Conservation (phyloP, 2,329 filamentous ascomycete species). For the Myotisia sp. region DNA sequence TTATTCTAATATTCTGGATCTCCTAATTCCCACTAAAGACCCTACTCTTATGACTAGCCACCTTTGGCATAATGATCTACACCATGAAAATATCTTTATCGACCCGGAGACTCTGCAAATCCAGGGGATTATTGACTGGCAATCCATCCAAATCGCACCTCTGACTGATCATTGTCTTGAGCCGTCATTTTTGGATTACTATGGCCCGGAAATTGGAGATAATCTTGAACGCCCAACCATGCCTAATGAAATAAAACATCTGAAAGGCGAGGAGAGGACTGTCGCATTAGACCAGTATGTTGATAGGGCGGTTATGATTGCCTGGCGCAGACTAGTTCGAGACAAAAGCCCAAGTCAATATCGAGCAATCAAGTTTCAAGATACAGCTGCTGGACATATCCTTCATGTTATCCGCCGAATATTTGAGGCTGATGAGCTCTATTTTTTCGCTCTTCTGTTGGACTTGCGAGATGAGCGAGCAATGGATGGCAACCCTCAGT, state of each 20-base stretch:
- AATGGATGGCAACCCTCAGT: background rate
- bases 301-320: slow-evolving; percentile 6
- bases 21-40: slow-evolving; percentile 16
- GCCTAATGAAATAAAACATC: no score
- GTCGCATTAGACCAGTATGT: slow-evolving; percentile 17
- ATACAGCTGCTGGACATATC: slow-evolving; percentile 14
- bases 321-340: slow-evolving; percentile 10
- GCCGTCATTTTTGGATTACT: slow-evolving; percentile 18
- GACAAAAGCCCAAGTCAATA: slow-evolving; percentile 9
- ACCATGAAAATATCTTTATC: slow-evolving; percentile 21
- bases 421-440: slow-evolving; percentile 21
- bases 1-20: slow-evolving; percentile 15
- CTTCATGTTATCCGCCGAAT: slow-evolving; percentile 20
- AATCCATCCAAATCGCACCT: slow-evolving; percentile 19
- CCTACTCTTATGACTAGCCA: slow-evolving; percentile 10
- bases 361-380: slow-evolving; percentile 8
- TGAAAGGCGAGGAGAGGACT: slow-evolving; percentile 16
- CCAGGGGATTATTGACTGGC: slow-evolving; percentile 22
- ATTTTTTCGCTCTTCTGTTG: slow-evolving; percentile 13
- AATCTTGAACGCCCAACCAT: slow-evolving; percentile 9
- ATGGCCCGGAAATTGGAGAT: slow-evolving; percentile 11
- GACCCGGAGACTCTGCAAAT: slow-evolving; percentile 18
- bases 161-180: slow-evolving; percentile 19
- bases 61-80: slow-evolving; percentile 18
- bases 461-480: slow-evolving; percentile 6